Base-by-base conservation (phyloP, 495 filamentous ascomycete genomes). In the Podospora sp. region DNA sequence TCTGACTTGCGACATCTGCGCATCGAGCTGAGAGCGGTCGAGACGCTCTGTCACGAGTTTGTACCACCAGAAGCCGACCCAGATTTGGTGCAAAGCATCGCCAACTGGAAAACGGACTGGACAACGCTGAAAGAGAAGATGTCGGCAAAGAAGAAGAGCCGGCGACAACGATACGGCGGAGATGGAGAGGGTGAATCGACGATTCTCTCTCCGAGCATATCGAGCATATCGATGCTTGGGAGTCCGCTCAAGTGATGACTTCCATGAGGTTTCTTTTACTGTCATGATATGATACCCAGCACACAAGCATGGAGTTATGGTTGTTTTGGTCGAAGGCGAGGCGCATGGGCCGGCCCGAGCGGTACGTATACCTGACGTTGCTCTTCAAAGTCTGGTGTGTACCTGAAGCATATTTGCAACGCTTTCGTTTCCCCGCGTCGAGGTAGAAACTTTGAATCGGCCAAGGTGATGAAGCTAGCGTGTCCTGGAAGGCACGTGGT, bases 21-120 rank as follows among this genome's bases (percentile, higher is more conserved):
- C 26, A 80, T 86, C 55, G 78, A 82, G 68, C 77, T 87, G 25
- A 80, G 84, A 27, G 82, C 83, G 57, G 79, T 87, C 68, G 82
- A 87, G 76, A 79, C 82, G 8, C 79, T 85, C 56, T 80, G 76
- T 61, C 60, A 77, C 25, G 75, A 77, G 65, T 78, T 33, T 27
- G 76, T 82, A 25, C 80, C 77, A 5, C 66, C 73, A 16, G 75
- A 73, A 3, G 52, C 51, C 1, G 81, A 84, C 65, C 71, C 75
- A 27, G 82, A 82, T 36, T 68, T 84, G 63, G 69, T 77, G 67
- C 72, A 75, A 62, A 77, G 77, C 69, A 83, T 84, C 60, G 73
- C 77, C 58, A 77, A 78, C 46, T 83, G 81, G 80, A 81, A 81
- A 66, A 63, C 72, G 20, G 81, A 84, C 59, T 83, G 79, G 79